A percentile compares a stretch with the other conserved stretches of the same genome.
Evolutionary conservation across 139 green algal species (phyloP).

Genomic region (Zygnema cylindricum): DNA sequence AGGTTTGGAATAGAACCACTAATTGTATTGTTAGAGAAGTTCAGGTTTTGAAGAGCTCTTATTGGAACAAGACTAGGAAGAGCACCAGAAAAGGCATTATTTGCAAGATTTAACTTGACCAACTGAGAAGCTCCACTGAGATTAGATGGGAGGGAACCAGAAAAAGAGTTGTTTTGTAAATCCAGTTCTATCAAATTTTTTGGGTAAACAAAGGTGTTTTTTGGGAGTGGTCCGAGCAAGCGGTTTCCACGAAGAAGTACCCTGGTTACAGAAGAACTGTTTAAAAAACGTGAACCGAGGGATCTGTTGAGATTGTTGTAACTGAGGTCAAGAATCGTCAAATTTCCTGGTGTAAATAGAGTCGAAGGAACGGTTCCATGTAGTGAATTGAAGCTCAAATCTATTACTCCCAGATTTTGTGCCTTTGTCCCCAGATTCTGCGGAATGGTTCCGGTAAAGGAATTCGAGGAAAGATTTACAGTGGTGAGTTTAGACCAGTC

Average conservation of each 20-base stretch:
- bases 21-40: not conserved
- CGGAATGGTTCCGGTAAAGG: slow-evolving; percentile 31
- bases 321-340: not conserved
- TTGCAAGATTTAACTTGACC: not conserved
- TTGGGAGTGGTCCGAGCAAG: not conserved
- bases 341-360: not conserved
- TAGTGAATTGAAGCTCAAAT: slow-evolving; percentile 23
- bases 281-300: not conserved
- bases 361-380: slow-evolving; percentile 12
- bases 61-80: not conserved
- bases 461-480: slow-evolving; percentile 3
- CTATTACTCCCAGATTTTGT: not conserved
- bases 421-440: not conserved
- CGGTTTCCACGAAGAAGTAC: not conserved
- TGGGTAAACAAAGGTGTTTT: not conserved
- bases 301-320: slow-evolving; percentile 26
- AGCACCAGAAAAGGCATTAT: slow-evolving; percentile 3
- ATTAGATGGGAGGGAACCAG: slow-evolving; percentile 34
- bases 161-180: slow-evolving; percentile 18
- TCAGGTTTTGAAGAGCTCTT: not conserved
- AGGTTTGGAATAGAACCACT: not conserved
- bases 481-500: not conserved
- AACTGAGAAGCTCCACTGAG: not conserved
- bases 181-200: slow-evolving; percentile 22
- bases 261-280: slow-evolving; percentile 10